A percentile compares a stretch with the other conserved stretches of the same genome.
phyloP scores from a whole-genome alignment of 768 basidiomycete species.

The Boletus subparvulus region DNA sequence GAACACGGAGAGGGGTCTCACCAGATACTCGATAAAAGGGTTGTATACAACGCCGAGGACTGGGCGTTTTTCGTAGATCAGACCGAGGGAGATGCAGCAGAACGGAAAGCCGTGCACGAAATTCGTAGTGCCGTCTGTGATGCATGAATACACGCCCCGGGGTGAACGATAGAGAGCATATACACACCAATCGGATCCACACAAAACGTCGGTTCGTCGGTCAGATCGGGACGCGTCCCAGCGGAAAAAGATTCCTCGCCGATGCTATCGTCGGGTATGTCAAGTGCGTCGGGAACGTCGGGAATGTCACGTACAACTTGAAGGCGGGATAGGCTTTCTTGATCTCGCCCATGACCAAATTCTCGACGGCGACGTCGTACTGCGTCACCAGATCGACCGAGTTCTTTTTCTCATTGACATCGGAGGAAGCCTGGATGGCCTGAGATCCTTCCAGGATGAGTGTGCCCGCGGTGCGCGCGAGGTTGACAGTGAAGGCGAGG shows the following conservation, averaged over 20 bases:
- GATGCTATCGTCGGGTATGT: slow-evolving; percentile 50
- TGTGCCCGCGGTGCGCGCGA: slow-evolving; percentile 73
- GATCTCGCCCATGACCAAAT: slow-evolving; percentile 73
- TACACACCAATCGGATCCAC: slow-evolving; percentile 87
- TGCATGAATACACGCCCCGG: background rate
- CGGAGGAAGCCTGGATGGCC: slow-evolving; percentile 61
- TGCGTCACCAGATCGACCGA: slow-evolving; percentile 94
- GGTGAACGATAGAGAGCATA: background rate
- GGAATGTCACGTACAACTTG: slow-evolving; percentile 63
- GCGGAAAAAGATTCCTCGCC: slow-evolving; percentile 92
- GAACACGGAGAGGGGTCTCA: slow-evolving; percentile 23
- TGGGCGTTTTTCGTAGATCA: slow-evolving; percentile 79
- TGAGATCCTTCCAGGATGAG: slow-evolving; percentile 76
- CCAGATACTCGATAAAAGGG: slow-evolving; percentile 85
- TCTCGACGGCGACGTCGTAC: slow-evolving; percentile 90
- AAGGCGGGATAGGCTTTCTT: slow-evolving; percentile 67
- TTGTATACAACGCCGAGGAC: slow-evolving; percentile 92
- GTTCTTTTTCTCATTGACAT: slow-evolving; percentile 85
- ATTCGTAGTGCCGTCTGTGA: slow-evolving; percentile 82
- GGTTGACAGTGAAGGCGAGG: slow-evolving; percentile 63
- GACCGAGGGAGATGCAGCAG: slow-evolving; percentile 87
- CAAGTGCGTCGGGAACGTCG: background rate
- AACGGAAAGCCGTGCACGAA: slow-evolving; percentile 85
- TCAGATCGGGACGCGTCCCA: slow-evolving; percentile 66
- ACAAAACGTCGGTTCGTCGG: slow-evolving; percentile 91